These are phyloP conservation scores for Gracilaria gracilis DNA, from an alignment of 23 red algal genomes.

Conservation along the genomic window DNA sequence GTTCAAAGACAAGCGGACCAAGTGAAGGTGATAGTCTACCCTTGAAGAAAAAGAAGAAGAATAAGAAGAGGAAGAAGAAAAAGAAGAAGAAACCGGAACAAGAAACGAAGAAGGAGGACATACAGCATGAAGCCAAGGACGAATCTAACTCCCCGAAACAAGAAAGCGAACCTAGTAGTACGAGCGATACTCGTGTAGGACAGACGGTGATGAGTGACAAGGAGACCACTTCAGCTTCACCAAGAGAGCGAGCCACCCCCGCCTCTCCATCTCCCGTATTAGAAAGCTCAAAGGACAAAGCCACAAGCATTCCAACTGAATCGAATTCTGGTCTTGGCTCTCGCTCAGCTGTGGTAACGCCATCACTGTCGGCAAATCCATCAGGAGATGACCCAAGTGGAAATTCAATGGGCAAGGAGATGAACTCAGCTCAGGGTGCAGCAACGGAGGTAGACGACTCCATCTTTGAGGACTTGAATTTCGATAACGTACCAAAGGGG, in stretches of 20 bases:
- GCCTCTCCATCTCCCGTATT: background rate
- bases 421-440: no score
- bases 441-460: slow-evolving; percentile 25
- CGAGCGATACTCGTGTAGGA: background rate
- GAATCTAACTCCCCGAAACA: background rate
- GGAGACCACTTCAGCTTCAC: background rate
- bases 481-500: slow-evolving; percentile 52
- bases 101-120: background rate
- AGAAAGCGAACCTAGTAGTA: background rate
- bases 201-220: no score
- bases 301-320: background rate
- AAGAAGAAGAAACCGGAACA: background rate
- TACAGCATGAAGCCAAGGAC: background rate
- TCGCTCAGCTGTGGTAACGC: background rate
- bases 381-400: background rate
- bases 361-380: background rate
- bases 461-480: slow-evolving; percentile 40
- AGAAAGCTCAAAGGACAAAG: background rate
- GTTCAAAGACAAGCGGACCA: background rate
- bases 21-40: background rate
- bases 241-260: background rate
- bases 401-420: background rate
- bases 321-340: background rate
- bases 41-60: slow-evolving; percentile 52
- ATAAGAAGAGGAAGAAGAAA: slow-evolving; percentile 13